phyloP scores from a whole-genome alignment of 2,329 filamentous ascomycete species.

The Trichoderma koningii region DNA sequence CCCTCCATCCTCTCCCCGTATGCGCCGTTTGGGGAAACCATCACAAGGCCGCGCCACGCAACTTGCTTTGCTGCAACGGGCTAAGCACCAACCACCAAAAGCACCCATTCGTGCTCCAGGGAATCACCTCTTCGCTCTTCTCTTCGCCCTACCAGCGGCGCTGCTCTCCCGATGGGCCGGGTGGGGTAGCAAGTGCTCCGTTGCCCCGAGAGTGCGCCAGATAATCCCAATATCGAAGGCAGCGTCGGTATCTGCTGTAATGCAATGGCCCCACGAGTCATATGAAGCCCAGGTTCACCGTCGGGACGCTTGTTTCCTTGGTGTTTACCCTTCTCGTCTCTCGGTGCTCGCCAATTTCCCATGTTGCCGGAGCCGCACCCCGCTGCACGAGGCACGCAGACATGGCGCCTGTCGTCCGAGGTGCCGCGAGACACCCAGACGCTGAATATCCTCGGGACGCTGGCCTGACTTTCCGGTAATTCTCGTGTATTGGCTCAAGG shows the following conservation, averaged over 20 bases:
- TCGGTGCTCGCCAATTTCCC: neutral
- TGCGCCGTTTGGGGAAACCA: constrained; percentile 17
- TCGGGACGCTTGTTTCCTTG: neutral
- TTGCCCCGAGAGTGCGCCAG: constrained; percentile 25
- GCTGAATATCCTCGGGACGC: constrained; percentile 8
- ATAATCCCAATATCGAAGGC: neutral
- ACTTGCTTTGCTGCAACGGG: neutral
- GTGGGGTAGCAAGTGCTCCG: constrained; percentile 26
- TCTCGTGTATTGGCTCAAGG: neutral
- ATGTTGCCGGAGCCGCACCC: constrained; percentile 22
- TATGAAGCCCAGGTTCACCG: neutral
- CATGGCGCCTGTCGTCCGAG: constrained; percentile 23
- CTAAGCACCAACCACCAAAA: neutral
- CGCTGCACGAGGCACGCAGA: neutral
- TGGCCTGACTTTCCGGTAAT: neutral
- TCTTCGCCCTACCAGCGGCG: constrained; percentile 18
- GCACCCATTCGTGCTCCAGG: too few relatives aligned
- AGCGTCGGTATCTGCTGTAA: neutral
- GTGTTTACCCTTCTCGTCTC: neutral
- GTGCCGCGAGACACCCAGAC: neutral
- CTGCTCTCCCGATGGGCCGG: constrained; percentile 23
- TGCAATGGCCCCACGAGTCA: constrained; percentile 3
- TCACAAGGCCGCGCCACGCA: neutral
- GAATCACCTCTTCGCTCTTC: neutral
- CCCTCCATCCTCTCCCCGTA: neutral